A percentile compares a stretch with the other conserved stretches of the same genome.
Evolutionary conservation across 257 asterid genomes (phyloP).

Genomic region (Rubia yunnanensis): DNA sequence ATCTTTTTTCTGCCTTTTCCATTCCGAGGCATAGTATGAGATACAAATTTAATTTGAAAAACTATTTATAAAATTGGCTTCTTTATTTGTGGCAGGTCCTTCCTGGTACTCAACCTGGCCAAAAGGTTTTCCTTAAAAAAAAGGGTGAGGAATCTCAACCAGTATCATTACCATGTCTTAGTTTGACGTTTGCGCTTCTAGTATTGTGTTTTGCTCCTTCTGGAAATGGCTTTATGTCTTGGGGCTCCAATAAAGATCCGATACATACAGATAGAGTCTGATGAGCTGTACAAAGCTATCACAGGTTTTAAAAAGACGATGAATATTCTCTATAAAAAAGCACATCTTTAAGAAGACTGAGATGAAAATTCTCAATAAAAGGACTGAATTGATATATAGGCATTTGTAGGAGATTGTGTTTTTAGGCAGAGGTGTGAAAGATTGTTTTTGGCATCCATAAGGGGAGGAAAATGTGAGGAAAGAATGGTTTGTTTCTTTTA

Average conservation of each 20-base stretch:
- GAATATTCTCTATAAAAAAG: not conserved
- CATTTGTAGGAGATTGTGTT: not conserved
- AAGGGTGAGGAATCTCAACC: slow-evolving; percentile 39
- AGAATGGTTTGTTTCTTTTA: not conserved
- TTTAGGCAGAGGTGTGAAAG: not conserved
- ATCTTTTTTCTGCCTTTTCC: not conserved
- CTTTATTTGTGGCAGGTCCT: slow-evolving; percentile 19
- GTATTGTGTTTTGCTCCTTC: not conserved
- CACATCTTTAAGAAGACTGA: too few species aligned
- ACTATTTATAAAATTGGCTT: not conserved
- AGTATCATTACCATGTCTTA: not conserved
- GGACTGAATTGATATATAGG: not conserved
- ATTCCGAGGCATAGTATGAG: not conserved
- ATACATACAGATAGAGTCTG: not conserved
- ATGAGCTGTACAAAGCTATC: not conserved
- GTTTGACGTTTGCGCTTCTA: not conserved
- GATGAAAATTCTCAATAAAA: not conserved
- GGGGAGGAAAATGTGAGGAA: not conserved
- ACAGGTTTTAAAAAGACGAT: not conserved
- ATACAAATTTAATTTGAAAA: not conserved
- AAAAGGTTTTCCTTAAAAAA: slow-evolving; percentile 74
- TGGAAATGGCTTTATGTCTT: not conserved
- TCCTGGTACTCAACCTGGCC: slow-evolving; percentile 95
- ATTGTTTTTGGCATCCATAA: not conserved
- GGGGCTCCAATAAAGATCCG: not conserved